A percentile compares a stretch with the other conserved stretches of the same genome.
These are phyloP conservation scores for Corniculantispora saksenae DNA, from an alignment of 2,329 filamentous ascomycete genomes.

Conservation along the genomic window DNA sequence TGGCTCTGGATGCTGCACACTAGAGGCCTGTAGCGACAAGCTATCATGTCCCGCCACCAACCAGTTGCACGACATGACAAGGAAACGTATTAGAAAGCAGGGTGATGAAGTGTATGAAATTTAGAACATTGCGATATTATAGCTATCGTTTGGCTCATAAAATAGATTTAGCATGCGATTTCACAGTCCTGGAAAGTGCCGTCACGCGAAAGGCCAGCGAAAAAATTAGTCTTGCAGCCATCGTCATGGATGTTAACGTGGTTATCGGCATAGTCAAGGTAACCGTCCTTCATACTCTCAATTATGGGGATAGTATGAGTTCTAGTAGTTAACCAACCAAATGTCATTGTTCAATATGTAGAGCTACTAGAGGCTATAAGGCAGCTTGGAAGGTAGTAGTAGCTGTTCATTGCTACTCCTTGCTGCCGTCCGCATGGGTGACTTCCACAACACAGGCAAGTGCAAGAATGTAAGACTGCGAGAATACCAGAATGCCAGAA, in stretches of 20 bases:
- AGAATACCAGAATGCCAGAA: too few relatives aligned
- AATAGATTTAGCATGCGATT: neutral
- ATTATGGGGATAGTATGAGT: neutral
- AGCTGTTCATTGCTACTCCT: conserved; percentile 10
- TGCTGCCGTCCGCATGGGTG: conserved; percentile 8
- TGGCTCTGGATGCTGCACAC: too few relatives aligned
- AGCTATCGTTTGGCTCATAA: neutral
- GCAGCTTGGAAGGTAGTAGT: conserved; percentile 15
- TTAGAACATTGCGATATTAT: too few relatives aligned
- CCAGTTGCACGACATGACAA: too few relatives aligned
- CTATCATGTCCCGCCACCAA: too few relatives aligned
- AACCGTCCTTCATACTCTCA: conserved; percentile 14
- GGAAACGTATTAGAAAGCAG: too few relatives aligned
- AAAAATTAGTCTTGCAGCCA: conserved; percentile 13
- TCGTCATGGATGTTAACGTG: conserved; percentile 17
- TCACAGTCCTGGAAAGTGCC: neutral
- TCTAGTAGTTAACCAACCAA: neutral
- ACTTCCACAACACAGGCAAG: neutral
- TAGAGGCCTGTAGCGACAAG: too few relatives aligned
- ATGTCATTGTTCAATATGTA: neutral
- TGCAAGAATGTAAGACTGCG: too few relatives aligned
- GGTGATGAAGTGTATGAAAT: too few relatives aligned
- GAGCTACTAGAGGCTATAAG: conserved; percentile 3
- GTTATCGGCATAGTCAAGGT: conserved; percentile 14
- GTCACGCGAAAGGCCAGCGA: conserved; percentile 2